A percentile compares a stretch with the other conserved stretches of the same genome.
Conservation (phyloP, 345 rosid species). For the Linum lewisii region DNA sequence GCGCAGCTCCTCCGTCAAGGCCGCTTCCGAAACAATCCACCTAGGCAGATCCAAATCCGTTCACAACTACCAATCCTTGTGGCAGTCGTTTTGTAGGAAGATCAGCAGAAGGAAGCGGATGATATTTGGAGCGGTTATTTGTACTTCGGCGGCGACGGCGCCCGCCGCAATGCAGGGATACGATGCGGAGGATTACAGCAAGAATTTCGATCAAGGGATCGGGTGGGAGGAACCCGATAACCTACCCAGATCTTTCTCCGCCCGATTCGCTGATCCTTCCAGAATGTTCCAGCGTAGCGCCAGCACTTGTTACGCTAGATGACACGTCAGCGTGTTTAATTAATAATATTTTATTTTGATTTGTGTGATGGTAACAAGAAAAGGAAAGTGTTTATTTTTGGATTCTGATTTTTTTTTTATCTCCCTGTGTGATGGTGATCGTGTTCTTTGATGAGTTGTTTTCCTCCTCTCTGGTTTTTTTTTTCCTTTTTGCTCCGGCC, state of each 20-base stretch:
- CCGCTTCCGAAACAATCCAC: conserved; percentile 7
- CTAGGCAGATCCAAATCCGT: conserved; percentile 15
- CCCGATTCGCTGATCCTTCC: conserved; percentile 24
- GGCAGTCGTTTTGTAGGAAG: conserved; percentile 19
- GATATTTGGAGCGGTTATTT: conserved; percentile 10
- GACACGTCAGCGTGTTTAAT: too few species aligned
- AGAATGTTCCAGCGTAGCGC: conserved; percentile 7
- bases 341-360: too few species aligned
- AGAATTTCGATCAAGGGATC: conserved; percentile 20
- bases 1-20: conserved; percentile 25
- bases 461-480: too few species aligned
- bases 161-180: background rate
- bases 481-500: too few species aligned
- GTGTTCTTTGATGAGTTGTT: too few species aligned
- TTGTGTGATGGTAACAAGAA: too few species aligned
- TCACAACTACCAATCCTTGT: conserved; percentile 1
- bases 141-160: background rate
- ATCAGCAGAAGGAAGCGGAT: conserved; percentile 16
- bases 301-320: background rate
- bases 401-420: too few species aligned
- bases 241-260: conserved; percentile 21
- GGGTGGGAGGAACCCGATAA: conserved; percentile 21
- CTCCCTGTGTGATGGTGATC: too few species aligned
- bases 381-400: too few species aligned
- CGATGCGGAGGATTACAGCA: conserved; percentile 17